A percentile compares a stretch with the other conserved stretches of the same genome.
phyloP scores from a whole-genome alignment of 768 basidiomycete genomes.

The Phylloporus sp. region DNA sequence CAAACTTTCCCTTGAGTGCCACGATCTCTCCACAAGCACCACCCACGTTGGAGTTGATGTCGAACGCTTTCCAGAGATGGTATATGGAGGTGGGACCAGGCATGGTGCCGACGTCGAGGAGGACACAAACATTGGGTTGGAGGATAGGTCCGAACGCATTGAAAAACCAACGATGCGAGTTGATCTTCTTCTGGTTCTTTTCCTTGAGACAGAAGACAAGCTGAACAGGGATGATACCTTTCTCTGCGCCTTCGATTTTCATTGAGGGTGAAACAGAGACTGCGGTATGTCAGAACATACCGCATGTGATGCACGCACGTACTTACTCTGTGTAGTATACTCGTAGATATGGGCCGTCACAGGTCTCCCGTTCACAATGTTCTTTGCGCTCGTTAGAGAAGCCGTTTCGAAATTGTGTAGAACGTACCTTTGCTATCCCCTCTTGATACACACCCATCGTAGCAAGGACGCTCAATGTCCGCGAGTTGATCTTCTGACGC shows the following conservation, averaged over 20 bases:
- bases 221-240: slow-evolving; percentile 83
- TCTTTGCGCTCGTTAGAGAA: slow-evolving; percentile 33
- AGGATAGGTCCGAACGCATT: slow-evolving; percentile 79
- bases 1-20: slow-evolving; percentile 81
- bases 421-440: slow-evolving; percentile 75
- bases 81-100: slow-evolving; percentile 88
- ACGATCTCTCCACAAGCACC: slow-evolving; percentile 97
- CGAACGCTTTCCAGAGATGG: slow-evolving; percentile 93
- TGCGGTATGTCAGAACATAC: slow-evolving; percentile 27
- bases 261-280: slow-evolving; percentile 78
- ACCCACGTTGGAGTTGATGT: slow-evolving; percentile 85
- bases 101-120: slow-evolving; percentile 83
- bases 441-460: slow-evolving; percentile 95
- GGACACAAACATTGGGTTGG: slow-evolving; percentile 88
- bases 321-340: slow-evolving; percentile 82
- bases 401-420: not conserved
- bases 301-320: not conserved
- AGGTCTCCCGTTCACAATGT: slow-evolving; percentile 72
- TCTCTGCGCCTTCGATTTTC: slow-evolving; percentile 76
- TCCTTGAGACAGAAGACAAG: slow-evolving; percentile 90
- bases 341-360: slow-evolving; percentile 92
- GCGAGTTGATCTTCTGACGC: slow-evolving; percentile 74
- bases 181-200: slow-evolving; percentile 95
- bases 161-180: slow-evolving; percentile 94
- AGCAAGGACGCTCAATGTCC: slow-evolving; percentile 82